phyloP scores from a whole-genome alignment of 805 yeast species.

The Candida krabiensis region DNA sequence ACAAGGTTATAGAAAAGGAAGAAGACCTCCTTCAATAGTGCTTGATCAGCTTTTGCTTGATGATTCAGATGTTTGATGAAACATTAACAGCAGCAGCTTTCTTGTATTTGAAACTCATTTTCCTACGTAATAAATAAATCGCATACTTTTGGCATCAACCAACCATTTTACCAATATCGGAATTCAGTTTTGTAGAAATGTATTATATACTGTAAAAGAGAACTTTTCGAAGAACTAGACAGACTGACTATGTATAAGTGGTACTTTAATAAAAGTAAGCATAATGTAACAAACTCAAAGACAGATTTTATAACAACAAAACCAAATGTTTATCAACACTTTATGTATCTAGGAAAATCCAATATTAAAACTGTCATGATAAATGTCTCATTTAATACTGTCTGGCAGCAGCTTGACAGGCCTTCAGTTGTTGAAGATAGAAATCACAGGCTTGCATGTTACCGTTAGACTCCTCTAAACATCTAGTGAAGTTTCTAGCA shows the following conservation, averaged over 20 bases:
- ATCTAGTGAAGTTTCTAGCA: slow-evolving; percentile 93
- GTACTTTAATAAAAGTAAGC: not conserved
- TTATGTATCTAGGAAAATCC: no score
- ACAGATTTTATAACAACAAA: no score
- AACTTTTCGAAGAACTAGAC: no score
- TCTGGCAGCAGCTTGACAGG: slow-evolving; percentile 92
- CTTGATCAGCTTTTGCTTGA: slow-evolving; percentile 37
- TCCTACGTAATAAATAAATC: no score
- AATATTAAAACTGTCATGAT: no score
- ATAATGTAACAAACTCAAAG: no score
- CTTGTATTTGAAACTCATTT: no score
- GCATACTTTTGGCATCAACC: no score
- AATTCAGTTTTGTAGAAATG: not conserved
- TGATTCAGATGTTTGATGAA: no score
- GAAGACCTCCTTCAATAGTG: slow-evolving; percentile 40
- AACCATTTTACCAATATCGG: not conserved
- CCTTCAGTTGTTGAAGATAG: slow-evolving; percentile 95
- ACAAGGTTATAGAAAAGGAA: slow-evolving; percentile 5
- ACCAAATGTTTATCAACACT: no score
- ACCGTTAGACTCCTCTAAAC: slow-evolving; percentile 90
- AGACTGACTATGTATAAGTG: slow-evolving; percentile 18
- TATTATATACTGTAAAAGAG: no score
- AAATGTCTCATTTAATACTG: slow-evolving; percentile 62
- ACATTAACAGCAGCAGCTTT: no score
- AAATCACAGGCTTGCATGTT: slow-evolving; percentile 96